These are phyloP conservation scores for Bruguiera hainesii DNA, from an alignment of 441 rosid genomes.

Conservation along the genomic window DNA sequence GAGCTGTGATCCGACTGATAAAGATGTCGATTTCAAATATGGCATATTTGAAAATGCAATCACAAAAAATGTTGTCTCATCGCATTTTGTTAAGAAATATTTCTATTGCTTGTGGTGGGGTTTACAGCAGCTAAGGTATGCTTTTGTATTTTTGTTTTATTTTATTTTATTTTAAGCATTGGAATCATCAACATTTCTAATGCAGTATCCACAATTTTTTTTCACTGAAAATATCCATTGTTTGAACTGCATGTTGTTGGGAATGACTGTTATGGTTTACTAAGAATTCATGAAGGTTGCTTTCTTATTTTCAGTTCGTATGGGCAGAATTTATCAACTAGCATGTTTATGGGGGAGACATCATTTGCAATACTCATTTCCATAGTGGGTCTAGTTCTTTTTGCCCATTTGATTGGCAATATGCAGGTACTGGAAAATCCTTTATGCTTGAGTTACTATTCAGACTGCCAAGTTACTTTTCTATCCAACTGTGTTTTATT, in stretches of 20 bases:
- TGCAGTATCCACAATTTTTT: background rate
- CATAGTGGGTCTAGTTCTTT: conserved; percentile 84
- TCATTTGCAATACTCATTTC: conserved; percentile 79
- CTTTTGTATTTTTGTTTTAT: background rate
- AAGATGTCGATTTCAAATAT: conserved; percentile 40
- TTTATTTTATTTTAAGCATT: background rate
- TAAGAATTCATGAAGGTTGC: conserved; percentile 17
- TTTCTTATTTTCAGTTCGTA: conserved; percentile 64
- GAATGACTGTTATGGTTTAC: background rate
- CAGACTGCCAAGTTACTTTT: too few relatives aligned
- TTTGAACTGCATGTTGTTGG: too few relatives aligned
- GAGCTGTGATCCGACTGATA: conserved; percentile 46
- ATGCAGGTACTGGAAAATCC: conserved; percentile 61
- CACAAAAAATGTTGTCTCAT: conserved; percentile 56
- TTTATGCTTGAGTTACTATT: conserved; percentile 14
- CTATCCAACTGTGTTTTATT: too few relatives aligned
- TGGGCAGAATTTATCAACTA: conserved; percentile 87
- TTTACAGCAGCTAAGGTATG: conserved; percentile 84
- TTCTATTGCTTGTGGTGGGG: conserved; percentile 99
- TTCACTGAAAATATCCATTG: background rate
- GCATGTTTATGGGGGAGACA: conserved; percentile 85
- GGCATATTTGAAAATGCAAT: conserved; percentile 80
- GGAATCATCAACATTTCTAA: conserved; percentile 4
- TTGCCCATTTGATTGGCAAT: conserved; percentile 94
- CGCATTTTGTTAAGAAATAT: conserved; percentile 59